These are phyloP conservation scores for Colletotrichum sublineola DNA, from an alignment of 2,329 filamentous ascomycete genomes.

Conservation along the genomic window DNA sequence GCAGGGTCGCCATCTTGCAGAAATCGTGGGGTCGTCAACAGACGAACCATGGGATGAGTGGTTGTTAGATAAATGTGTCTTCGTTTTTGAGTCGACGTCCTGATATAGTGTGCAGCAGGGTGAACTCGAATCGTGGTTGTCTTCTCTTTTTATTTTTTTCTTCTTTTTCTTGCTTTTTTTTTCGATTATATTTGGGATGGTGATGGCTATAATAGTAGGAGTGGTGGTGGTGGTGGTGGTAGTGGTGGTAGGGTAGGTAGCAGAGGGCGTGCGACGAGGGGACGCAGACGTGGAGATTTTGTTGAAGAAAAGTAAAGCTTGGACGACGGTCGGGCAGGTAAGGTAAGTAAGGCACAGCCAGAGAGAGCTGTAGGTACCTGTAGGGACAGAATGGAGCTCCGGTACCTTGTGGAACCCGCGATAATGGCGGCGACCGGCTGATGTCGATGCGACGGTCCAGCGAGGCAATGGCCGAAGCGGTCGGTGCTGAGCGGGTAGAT, in stretches of 20 bases:
- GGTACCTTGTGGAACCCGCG: slow-evolving; percentile 7
- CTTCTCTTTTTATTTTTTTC: not conserved
- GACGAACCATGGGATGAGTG: slow-evolving; percentile 38
- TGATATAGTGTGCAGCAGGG: not conserved
- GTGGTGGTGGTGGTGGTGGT: not conserved
- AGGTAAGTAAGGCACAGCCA: not conserved
- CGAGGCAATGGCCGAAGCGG: slow-evolving; percentile 3
- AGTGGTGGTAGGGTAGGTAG: not conserved
- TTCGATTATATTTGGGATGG: not conserved
- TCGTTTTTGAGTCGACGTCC: not conserved
- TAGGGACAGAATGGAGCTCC: slow-evolving; percentile 9
- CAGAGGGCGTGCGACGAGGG: slow-evolving; percentile 2
- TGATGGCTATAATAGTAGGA: not conserved
- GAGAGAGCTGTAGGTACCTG: not conserved
- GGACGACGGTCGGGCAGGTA: slow-evolving; percentile 24
- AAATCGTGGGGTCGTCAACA: slow-evolving; percentile 38
- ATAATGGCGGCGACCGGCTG: slow-evolving; percentile 3
- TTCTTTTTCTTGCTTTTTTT: not conserved
- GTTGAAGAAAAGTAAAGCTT: slow-evolving; percentile 31
- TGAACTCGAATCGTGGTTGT: not conserved
- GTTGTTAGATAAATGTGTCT: slow-evolving; percentile 4
- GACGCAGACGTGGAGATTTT: slow-evolving; percentile 18
- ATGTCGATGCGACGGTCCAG: slow-evolving; percentile 10
- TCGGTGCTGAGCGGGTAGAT: not conserved
- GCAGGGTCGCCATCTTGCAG: slow-evolving; percentile 60